Evolutionary conservation across 306 rosid species (phyloP).

Genomic region (Quercus bicolor): DNA sequence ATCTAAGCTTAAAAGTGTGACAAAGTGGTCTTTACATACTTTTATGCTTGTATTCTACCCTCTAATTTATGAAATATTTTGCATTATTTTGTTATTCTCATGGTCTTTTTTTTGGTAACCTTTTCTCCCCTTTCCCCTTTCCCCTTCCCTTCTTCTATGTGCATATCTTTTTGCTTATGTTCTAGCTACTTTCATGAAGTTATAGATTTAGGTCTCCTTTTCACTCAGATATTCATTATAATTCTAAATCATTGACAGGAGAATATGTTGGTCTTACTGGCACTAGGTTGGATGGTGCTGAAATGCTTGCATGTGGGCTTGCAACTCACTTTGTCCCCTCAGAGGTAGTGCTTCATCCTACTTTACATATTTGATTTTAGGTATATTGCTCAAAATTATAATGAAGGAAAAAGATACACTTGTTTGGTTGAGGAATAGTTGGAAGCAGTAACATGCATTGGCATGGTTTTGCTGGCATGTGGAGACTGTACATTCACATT

Average conservation of each 20-base stretch:
- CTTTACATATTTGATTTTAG: not conserved
- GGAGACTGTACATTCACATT: not conserved
- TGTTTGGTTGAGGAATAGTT: conserved; percentile 3
- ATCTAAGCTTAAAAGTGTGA: too few species aligned
- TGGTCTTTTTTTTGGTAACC: not conserved
- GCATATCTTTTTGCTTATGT: not conserved
- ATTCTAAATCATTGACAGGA: conserved; percentile 56
- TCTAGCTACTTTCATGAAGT: not conserved
- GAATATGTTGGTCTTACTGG: conserved; percentile 93
- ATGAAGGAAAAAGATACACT: not conserved
- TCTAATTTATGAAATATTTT: too few species aligned
- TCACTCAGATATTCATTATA: conserved; percentile 6
- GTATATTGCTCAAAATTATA: not conserved
- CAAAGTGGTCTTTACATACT: too few species aligned
- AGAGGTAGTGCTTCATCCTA: conserved; percentile 40
- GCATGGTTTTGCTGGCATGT: not conserved
- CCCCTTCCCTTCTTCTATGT: not conserved
- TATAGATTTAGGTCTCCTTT: not conserved
- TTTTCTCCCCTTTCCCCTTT: not conserved
- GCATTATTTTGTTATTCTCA: not conserved
- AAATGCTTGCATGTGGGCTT: conserved; percentile 94
- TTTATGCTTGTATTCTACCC: too few species aligned
- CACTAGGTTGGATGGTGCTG: conserved; percentile 91
- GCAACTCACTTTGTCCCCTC: conserved; percentile 92
- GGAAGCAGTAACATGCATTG: not conserved